Percentiles rank a stretch among this genome's conserved stretches.
These are phyloP conservation scores for Paraphoma chrysanthemicola DNA, from an alignment of 2,329 filamentous ascomycete genomes.

Conservation along the genomic window DNA sequence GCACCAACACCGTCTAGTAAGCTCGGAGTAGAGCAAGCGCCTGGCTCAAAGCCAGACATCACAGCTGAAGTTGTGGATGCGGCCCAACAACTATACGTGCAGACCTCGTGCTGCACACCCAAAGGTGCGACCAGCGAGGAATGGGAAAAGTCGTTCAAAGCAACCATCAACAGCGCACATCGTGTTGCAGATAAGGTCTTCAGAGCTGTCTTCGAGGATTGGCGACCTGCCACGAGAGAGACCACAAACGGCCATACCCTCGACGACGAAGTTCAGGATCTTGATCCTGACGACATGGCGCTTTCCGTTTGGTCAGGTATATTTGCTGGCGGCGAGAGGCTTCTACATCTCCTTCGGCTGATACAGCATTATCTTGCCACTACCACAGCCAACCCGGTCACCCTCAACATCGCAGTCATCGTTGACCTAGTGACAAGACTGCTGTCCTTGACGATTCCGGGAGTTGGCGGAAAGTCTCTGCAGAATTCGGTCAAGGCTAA, in stretches of 20 bases:
- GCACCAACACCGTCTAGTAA: conserved; percentile 65
- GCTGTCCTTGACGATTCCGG: conserved; percentile 66
- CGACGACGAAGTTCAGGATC: conserved; percentile 46
- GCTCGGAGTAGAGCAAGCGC: conserved; percentile 23
- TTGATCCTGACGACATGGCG: conserved; percentile 52
- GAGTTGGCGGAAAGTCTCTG: conserved; percentile 51
- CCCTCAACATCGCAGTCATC: conserved; percentile 71
- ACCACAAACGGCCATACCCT: conserved; percentile 35
- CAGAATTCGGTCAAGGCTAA: conserved; percentile 64
- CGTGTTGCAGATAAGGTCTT: conserved; percentile 77
- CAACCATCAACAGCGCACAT: conserved; percentile 71
- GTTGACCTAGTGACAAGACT: conserved; percentile 75
- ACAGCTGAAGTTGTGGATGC: conserved; percentile 62
- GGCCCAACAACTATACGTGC: conserved; percentile 70
- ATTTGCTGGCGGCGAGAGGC: conserved; percentile 73
- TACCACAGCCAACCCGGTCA: conserved; percentile 70
- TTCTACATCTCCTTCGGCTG: conserved; percentile 70
- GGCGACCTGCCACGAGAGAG: conserved; percentile 69
- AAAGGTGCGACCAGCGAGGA: conserved; percentile 80
- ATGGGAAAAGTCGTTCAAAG: conserved; percentile 73
- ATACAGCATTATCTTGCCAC: conserved; percentile 69
- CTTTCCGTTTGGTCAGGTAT: conserved; percentile 78
- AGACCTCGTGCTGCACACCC: conserved; percentile 80
- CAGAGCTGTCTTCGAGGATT: conserved; percentile 79
- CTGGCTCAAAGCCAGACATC: conserved; percentile 49